phyloP scores from a whole-genome alignment of 495 filamentous ascomycete genomes.

The Diplogelasinospora grovesii region DNA sequence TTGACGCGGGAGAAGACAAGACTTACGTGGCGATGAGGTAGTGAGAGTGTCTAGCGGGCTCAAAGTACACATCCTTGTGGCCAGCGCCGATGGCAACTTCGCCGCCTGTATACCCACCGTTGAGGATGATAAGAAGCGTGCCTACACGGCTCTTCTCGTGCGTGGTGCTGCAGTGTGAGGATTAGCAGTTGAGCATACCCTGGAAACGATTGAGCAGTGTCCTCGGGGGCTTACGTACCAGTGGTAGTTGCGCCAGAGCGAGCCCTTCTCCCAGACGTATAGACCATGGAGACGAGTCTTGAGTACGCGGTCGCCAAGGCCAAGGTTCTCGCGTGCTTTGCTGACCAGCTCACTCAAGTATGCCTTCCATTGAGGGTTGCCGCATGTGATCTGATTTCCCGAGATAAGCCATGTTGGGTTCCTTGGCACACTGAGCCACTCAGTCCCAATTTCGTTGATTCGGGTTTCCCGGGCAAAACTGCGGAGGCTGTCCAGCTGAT shows the following conservation, averaged over 20 bases:
- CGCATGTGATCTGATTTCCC: neutral
- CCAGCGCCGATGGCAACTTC: neutral
- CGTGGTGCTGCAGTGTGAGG: neutral
- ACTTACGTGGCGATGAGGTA: slow-evolving; percentile 6
- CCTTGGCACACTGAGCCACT: neutral
- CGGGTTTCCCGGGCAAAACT: neutral
- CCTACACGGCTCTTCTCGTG: neutral
- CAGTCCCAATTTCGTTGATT: neutral
- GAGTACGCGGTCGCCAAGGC: neutral
- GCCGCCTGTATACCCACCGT: neutral
- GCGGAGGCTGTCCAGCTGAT: neutral
- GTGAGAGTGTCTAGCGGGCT: neutral
- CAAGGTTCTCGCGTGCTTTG: neutral
- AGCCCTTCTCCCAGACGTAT: neutral
- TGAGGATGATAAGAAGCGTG: slow-evolving; percentile 5
- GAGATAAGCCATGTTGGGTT: neutral
- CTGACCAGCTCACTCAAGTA: neutral
- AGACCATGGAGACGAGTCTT: neutral
- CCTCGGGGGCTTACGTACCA: neutral
- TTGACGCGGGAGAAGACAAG: neutral
- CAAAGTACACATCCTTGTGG: slow-evolving; percentile 1
- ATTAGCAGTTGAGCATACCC: neutral
- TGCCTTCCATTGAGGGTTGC: neutral
- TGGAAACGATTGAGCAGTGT: neutral
- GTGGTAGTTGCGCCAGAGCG: neutral